Base-by-base conservation (phyloP, 176 grass and related monocot species). In the Phoenix roebelenii region DNA sequence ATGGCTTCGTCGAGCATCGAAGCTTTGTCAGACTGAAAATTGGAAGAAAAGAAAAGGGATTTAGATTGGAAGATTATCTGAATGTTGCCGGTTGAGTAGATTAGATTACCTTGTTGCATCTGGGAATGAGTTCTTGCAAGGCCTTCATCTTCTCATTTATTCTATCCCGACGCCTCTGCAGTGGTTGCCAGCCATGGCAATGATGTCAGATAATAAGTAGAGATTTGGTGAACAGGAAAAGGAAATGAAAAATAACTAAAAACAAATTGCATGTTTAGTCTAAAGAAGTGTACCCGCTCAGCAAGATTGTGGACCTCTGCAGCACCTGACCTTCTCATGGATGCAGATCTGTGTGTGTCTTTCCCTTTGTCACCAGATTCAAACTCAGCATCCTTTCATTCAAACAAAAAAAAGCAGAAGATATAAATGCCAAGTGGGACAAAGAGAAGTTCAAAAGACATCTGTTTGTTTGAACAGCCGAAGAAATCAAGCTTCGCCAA, bases 301-400 rank as follows among this genome's bases (percentile, higher is more conserved):
- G 79, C 65, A 23, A 71, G 60, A 66, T 76, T 76, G 72, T 82
- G 79, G 64, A 65, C 26, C 54, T 72, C 55, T 15, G 61, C 53
- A 60, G 48, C 23, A 52, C 72, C 67, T n/a, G 50, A 52, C 48
- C 52, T 76, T 65, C 49, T 76, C 22, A 49, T 18, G 24, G 60
- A 18, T 17, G n/a, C 44, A 39, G 25, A 59, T 29, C 19, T n/a
- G 20, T 3, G 50, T 22, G 16, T 5, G 5, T 18, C 55, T 68
- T 65, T 75, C 60, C 30, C 24, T 64, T 59, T 60, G 5, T 32
- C 53, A 51, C 23, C 23, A 15, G 60, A 44, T 52, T 32, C 49
- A 60, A 57, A 29, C 49, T 50, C 60, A 10, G 25, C 25, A 64
- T 52, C 60, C 66, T 76, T 65, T 23, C 26, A 32, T n/a, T 52